Evolutionary conservation across 331 rosid genomes (phyloP).

Genomic region (Telfairia occidentalis): DNA sequence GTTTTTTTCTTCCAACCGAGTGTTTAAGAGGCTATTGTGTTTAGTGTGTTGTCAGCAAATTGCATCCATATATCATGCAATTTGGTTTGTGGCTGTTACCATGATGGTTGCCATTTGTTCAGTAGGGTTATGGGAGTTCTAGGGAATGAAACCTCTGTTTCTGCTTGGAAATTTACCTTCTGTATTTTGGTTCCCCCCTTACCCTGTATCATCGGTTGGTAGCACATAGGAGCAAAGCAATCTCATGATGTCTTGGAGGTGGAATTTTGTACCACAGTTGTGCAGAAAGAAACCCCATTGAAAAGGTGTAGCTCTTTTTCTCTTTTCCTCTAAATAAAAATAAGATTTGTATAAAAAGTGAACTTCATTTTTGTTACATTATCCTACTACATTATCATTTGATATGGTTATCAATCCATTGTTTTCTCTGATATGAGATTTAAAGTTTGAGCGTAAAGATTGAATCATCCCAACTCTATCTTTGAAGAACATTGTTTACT

Average conservation of each 20-base stretch:
- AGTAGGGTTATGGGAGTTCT: neutral
- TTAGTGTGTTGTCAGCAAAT: too few relatives aligned
- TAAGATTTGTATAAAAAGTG: neutral
- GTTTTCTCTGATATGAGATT: neutral
- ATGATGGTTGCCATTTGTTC: neutral
- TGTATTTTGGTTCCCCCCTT: neutral
- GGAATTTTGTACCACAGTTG: neutral
- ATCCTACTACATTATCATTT: neutral
- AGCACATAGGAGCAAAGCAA: neutral
- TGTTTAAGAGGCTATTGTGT: neutral
- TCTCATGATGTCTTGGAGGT: neutral
- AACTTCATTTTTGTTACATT: neutral
- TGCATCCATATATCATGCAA: neutral
- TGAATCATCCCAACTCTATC: too few relatives aligned
- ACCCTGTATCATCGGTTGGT: neutral
- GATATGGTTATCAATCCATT: neutral
- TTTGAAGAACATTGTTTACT: too few relatives aligned
- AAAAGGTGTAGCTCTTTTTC: neutral
- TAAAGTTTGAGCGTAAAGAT: neutral
- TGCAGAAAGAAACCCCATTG: neutral
- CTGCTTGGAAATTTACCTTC: neutral
- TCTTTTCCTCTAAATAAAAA: neutral
- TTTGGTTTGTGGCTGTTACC: neutral
- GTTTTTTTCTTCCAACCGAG: too few relatives aligned
- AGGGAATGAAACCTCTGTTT: neutral